phyloP scores from a whole-genome alignment of 495 filamentous ascomycete genomes.

The Elasticomyces elasticus region DNA sequence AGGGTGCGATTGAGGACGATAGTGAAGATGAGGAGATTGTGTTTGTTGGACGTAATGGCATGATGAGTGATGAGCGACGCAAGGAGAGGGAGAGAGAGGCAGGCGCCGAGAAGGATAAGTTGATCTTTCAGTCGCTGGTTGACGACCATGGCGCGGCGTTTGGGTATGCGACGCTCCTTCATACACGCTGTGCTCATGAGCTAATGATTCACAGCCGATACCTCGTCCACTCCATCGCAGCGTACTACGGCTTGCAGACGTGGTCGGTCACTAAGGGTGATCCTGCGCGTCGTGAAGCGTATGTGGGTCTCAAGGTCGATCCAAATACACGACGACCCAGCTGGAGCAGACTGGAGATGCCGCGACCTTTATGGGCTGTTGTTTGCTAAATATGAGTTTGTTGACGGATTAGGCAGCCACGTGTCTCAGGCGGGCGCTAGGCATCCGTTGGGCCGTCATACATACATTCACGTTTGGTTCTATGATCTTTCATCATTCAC shows the following conservation, averaged over 20 bases:
- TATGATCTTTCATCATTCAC: neutral
- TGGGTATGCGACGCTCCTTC: slow-evolving; percentile 47
- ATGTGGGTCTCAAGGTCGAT: slow-evolving; percentile 55
- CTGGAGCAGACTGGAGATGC: slow-evolving; percentile 4
- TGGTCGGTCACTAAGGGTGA: slow-evolving; percentile 70
- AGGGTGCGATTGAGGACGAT: slow-evolving; percentile 43
- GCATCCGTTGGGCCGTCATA: neutral
- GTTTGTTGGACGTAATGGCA: slow-evolving; percentile 71
- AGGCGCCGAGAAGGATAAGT: slow-evolving; percentile 53
- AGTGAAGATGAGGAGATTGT: slow-evolving; percentile 85
- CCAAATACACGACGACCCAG: slow-evolving; percentile 17
- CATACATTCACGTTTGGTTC: neutral
- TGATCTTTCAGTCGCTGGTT: slow-evolving; percentile 66
- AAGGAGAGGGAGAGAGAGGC: slow-evolving; percentile 39
- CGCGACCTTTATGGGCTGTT: slow-evolving; percentile 17
- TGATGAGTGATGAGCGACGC: slow-evolving; percentile 48
- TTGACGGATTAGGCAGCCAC: neutral
- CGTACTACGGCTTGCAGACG: slow-evolving; percentile 83
- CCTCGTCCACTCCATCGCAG: slow-evolving; percentile 85
- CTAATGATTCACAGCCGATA: slow-evolving; percentile 53
- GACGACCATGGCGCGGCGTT: slow-evolving; percentile 70
- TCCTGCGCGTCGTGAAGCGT: slow-evolving; percentile 72
- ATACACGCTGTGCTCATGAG: neutral
- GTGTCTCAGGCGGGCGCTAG: neutral
- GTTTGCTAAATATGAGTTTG: slow-evolving; percentile 2